Evolutionary conservation across 331 rosid genomes (phyloP).

Genomic region (Malus hybrid): DNA sequence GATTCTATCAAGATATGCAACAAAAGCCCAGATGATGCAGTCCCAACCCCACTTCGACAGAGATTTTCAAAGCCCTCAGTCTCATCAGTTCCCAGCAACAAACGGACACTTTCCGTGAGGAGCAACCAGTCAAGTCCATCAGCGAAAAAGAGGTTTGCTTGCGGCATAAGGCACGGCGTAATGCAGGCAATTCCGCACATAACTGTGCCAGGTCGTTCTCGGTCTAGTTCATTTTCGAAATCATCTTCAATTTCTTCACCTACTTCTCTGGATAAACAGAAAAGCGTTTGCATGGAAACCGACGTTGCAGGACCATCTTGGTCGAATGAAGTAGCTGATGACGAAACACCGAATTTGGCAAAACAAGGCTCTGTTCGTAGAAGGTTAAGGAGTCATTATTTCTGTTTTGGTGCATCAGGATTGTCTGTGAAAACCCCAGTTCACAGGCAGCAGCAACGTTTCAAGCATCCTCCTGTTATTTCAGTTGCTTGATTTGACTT

Average conservation of each 20-base stretch:
- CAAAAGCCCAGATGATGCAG: slow-evolving; percentile 33
- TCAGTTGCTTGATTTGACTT: slow-evolving; percentile 42
- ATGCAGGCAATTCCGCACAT: slow-evolving; percentile 60
- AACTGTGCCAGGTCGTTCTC: slow-evolving; percentile 47
- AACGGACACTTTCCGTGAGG: slow-evolving; percentile 78
- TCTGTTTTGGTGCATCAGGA: slow-evolving; percentile 80
- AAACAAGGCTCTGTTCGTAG: slow-evolving; percentile 33
- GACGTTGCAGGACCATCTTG: slow-evolving; percentile 65
- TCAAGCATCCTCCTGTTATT: slow-evolving; percentile 45
- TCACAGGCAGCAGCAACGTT: slow-evolving; percentile 43
- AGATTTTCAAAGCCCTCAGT: slow-evolving; percentile 51
- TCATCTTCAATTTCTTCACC: slow-evolving; percentile 82
- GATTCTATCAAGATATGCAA: slow-evolving; percentile 41
- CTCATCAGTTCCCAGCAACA: slow-evolving; percentile 47
- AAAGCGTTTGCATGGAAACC: slow-evolving; percentile 49
- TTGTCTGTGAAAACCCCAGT: slow-evolving; percentile 39
- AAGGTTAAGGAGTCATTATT: slow-evolving; percentile 59
- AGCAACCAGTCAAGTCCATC: slow-evolving; percentile 91
- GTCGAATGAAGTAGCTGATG: slow-evolving; percentile 35
- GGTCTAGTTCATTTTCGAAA: slow-evolving; percentile 87
- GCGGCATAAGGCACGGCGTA: slow-evolving; percentile 61
- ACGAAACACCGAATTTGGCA: slow-evolving; percentile 26
- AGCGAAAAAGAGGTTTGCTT: slow-evolving; percentile 84
- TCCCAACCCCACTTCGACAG: slow-evolving; percentile 67
- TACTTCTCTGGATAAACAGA: slow-evolving; percentile 60